Evolutionary conservation across 345 rosid genomes (phyloP).

Genomic region (Clausena lansium): DNA sequence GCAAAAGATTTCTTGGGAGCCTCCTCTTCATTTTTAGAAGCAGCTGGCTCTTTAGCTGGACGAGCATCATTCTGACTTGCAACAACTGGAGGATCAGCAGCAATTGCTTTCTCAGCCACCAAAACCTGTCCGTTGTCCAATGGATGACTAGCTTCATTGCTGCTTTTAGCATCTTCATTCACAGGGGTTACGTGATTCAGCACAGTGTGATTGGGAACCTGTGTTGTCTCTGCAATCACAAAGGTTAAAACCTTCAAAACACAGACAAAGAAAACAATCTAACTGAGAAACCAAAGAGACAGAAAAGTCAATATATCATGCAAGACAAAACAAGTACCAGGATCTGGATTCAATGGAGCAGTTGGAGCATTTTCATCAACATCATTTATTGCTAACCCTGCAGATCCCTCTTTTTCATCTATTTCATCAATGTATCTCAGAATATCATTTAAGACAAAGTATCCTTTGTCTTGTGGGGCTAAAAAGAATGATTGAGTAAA

Average conservation of each 20-base stretch:
- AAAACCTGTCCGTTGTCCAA: slow-evolving; percentile 33
- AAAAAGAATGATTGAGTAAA: slow-evolving; percentile 73
- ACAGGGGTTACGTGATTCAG: slow-evolving; percentile 3
- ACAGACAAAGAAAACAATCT: not conserved
- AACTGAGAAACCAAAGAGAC: not conserved
- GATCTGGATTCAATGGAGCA: slow-evolving; percentile 29
- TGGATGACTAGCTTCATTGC: slow-evolving; percentile 21
- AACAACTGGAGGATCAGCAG: slow-evolving; percentile 16
- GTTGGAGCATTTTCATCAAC: slow-evolving; percentile 26
- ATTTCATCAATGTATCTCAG: slow-evolving; percentile 54
- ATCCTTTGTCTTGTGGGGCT: slow-evolving; percentile 60
- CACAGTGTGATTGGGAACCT: slow-evolving; percentile 14
- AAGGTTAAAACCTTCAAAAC: not conserved
- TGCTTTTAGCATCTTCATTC: slow-evolving; percentile 19
- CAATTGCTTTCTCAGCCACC: slow-evolving; percentile 25
- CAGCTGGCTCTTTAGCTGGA: slow-evolving; percentile 16
- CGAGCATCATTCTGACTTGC: slow-evolving; percentile 17
- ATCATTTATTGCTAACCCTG: slow-evolving; percentile 22
- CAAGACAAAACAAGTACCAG: slow-evolving; percentile 29
- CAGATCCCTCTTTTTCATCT: slow-evolving; percentile 18
- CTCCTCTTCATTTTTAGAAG: slow-evolving; percentile 34
- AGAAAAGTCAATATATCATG: slow-evolving; percentile 1
- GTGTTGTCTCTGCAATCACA: slow-evolving; percentile 35
- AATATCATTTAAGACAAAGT: slow-evolving; percentile 69
- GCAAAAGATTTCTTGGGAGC: slow-evolving; percentile 57